Base-by-base conservation (phyloP, 352 stramenopile species). In the Globisporangium alternatum region DNA sequence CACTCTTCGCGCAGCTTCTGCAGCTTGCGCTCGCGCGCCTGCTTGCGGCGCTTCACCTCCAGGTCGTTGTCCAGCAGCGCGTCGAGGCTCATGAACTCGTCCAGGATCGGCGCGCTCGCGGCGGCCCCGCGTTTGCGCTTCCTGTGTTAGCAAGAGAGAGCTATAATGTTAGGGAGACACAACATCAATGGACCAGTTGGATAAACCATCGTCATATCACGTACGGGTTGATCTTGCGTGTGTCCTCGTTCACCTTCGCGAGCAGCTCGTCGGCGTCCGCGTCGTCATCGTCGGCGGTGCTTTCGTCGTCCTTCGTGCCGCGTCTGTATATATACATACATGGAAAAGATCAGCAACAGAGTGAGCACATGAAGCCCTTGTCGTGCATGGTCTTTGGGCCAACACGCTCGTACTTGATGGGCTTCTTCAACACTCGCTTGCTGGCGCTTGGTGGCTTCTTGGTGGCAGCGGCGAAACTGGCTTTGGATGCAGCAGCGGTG, bases 51-150 rank as follows among this genome's bases (percentile, higher is more conserved):
- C 64, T 84, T 76, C 60, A 87, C 77, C 28, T 76, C 74, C 33
- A 72, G 41, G 58, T 92, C 83, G 64, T 87, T 80, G 48, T 68
- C 74, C 49, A 94, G 65, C 41, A 94, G 77, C 53, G 85, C 85
- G 68, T 94, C 85, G 17, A 94, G 72, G 66, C 81, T 91, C 67
- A 76, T 64, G 52, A 93, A 93, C 72, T 92, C 77, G 58, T 72
- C 67, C 44, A 87, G 61, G 49, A 90, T 89, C 35, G 52, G 69
- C 39, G 56, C 60, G 22, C 28, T 64, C 25, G 64, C 70, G 28
- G 64, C 43, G 30, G 64, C 43, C n/a, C 68, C 72, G 2, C 45
- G 66, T 52, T 47, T 72, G 62, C 67, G 57, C 35, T 80, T 78
- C 19, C 78, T 75, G 45, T 44, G 39, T n/a, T 19, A 31, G 48